Evolutionary conservation across 2,329 filamentous ascomycete species (phyloP), one percentile per base, ranked within the genome.

Genomic region (Aspergillus caelatus): DNA sequence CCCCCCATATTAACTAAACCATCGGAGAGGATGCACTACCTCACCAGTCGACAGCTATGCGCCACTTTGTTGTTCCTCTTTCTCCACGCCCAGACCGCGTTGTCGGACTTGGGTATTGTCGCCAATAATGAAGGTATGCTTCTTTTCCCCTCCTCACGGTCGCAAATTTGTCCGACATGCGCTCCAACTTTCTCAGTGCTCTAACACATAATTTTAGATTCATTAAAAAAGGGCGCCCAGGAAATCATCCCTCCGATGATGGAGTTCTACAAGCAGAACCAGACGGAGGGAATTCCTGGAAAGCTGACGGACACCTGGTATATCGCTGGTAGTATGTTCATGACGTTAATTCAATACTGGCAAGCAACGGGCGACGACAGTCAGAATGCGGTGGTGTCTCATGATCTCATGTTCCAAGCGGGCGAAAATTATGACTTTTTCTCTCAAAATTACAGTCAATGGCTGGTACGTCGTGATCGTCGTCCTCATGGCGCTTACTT

Each of bases 251-350:
- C 79, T 61, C 80, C 82, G 61, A 80, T 85, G 77, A 78, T 85
- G 74, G 71, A 72, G 26, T 82, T 80, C 67, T 86, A 86, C 68
- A 78, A 74, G 48, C 83, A 82, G 36, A 82, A 85, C 65, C 64
- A 77, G 52, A 79, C 81, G 2, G 81, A 80, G 32, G 76, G 77
- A 12, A 80, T 81, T 46, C 82, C 82, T 4, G 84, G 84, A 56
- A 78, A 84, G 62, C 76, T 92, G 34, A 86, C 87, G 10, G 91
- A 90, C 77, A 91, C 90, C 81, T 91, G 89, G 89, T 91, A 88
- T 88, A 86, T 91, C 72, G 86, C 86, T 14, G 86, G 87, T 61
- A 85, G 86, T 26, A 83, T 91, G 81, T 89, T 89, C 82, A 88
- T 88, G 68, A 85, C 87, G 1, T 80, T 90, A 69, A 81, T 91